These are phyloP conservation scores for Sphagnum magellanicum DNA, from an alignment of 228 moss, liverwort and hornwort species.

Conservation along the genomic window DNA sequence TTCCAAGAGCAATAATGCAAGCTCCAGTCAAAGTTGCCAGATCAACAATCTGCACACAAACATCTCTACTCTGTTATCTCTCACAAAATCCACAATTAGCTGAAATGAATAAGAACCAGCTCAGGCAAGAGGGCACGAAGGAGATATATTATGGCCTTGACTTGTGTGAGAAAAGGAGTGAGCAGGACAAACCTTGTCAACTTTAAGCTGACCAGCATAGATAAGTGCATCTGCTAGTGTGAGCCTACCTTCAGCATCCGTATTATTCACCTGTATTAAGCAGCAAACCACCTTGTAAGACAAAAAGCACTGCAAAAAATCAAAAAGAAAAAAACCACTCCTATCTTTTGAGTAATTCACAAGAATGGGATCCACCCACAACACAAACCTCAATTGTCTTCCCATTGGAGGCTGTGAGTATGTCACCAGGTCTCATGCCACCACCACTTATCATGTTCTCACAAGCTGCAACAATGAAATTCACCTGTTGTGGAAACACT, in stretches of 20 bases:
- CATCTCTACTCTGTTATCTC: too few species aligned
- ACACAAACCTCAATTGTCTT: conserved; percentile 80
- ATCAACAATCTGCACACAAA: conserved; percentile 65
- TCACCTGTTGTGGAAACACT: conserved; percentile 24
- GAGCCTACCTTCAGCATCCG: conserved; percentile 95
- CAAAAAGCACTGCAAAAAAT: too few species aligned
- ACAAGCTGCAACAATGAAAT: conserved; percentile 93
- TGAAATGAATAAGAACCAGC: too few species aligned
- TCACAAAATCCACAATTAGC: too few species aligned
- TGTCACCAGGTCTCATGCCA: conserved; percentile 98
- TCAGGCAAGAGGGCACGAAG: too few species aligned
- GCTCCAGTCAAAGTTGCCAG: conserved; percentile 94
- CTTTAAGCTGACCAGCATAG: conserved; percentile 79
- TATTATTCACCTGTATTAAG: conserved; percentile 71
- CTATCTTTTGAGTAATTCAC: too few species aligned
- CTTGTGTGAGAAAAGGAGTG: not conserved
- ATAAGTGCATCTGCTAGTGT: conserved; percentile 94
- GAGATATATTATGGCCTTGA: too few species aligned
- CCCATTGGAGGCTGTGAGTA: conserved; percentile 92
- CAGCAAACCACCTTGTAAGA: too few species aligned
- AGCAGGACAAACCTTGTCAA: conserved; percentile 56
- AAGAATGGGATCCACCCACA: not conserved
- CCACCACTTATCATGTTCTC: conserved; percentile 99
- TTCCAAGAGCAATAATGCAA: conserved; percentile 85
- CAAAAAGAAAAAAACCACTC: too few species aligned